Evolutionary conservation across 2,329 filamentous ascomycete species (phyloP).

Genomic region (Penicillium thymicola): DNA sequence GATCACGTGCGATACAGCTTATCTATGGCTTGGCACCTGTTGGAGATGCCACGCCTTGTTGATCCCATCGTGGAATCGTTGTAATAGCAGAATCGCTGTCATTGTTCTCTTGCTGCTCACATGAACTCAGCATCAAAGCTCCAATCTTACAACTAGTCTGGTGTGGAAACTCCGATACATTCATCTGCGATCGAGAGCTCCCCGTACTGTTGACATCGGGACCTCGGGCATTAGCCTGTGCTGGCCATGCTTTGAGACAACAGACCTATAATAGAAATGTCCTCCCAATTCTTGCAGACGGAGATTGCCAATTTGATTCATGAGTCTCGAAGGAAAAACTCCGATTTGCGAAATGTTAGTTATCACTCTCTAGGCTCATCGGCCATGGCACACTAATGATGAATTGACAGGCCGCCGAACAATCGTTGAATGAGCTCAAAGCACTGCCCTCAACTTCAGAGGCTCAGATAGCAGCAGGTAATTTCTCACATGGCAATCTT

Average conservation of each 20-base stretch:
- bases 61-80: constrained; percentile 14
- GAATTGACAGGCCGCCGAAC: constrained; percentile 73
- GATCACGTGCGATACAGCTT: constrained; percentile 26
- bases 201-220: constrained; percentile 13
- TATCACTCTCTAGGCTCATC: constrained; percentile 9
- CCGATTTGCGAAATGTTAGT: constrained; percentile 71
- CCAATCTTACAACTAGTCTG: background rate
- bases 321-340: constrained; percentile 92
- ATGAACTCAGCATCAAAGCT: background rate
- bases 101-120: background rate
- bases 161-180: background rate
- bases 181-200: constrained; percentile 1
- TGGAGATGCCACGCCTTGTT: constrained; percentile 26
- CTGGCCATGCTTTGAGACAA: constrained; percentile 32
- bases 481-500: constrained; percentile 13
- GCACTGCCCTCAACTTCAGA: constrained; percentile 70
- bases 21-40: constrained; percentile 21
- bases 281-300: constrained; percentile 80
- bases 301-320: constrained; percentile 89
- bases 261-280: constrained; percentile 60
- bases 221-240: constrained; percentile 10
- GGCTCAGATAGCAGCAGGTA: constrained; percentile 69
- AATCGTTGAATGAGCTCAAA: constrained; percentile 86
- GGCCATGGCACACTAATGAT: constrained; percentile 21
- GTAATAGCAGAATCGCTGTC: constrained; percentile 1